Base-by-base conservation (phyloP, 768 basidiomycete species). In the Kwoniella sp. region DNA sequence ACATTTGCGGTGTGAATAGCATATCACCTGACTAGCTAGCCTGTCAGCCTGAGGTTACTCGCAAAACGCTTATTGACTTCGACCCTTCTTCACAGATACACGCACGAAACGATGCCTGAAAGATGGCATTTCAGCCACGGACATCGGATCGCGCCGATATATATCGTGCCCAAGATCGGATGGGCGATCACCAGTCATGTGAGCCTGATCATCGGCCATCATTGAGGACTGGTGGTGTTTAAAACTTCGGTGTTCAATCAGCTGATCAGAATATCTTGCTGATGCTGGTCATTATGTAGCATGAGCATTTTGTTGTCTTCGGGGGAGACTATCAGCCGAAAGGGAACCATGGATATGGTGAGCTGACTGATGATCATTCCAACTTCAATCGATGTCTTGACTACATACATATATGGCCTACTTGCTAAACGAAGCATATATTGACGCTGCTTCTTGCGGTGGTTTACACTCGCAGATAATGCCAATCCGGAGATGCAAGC, bases 81-180 rank as follows among this genome's bases (percentile, higher is more conserved):
- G 33, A 33, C 33, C 33, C 33, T 33, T 5, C 33, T 33, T 5
- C 13, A 25, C 36, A 69, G 68, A 13, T 91, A 86, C 77, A 90
- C 88, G 0, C 85, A 85, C 65, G 85, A 88, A 63, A 88, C 87
- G 2, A 93, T 95, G 91, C 92, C 90, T 0, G 77, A 85, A 67
- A 82, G 88, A 52, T 94, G 85, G 76, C 91, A 95, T 77, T 94
- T 90, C 73, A 80, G 86, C 8, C 68, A 59, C 6, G 64, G 67
- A 72, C 83, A 86, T 60, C 85, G 92, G n/a, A 91, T 95, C 70
- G 90, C 92, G 15, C 92, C 92, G 7, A 83, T 94, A 13, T 96
- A 90, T 77, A 83, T 92, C 57, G 85, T 94, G 1, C 92, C 93
- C 2, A 83, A 85, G 68, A 84, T 92, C 26, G 90, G 89, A 2